phyloP scores from a whole-genome alignment of 768 basidiomycete genomes.

The Termitomyces sp. region DNA sequence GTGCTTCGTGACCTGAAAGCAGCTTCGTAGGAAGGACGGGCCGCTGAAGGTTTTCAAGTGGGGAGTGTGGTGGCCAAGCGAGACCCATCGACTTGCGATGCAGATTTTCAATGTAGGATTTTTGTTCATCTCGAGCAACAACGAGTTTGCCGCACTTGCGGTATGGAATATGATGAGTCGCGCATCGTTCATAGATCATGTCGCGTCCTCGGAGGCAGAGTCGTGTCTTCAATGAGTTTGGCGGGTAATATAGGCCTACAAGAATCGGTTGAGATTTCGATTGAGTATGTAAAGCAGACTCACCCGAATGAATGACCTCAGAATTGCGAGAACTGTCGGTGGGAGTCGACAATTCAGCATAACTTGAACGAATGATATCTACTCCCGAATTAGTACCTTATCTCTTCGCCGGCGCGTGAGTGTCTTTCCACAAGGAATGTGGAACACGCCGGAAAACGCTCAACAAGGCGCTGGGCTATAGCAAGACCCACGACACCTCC shows the following conservation, averaged over 20 bases:
- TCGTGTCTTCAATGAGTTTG: conserved; percentile 75
- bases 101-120: conserved; percentile 63
- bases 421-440: conserved; percentile 83
- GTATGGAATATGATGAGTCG: conserved; percentile 53
- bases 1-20: conserved; percentile 61
- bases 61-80: conserved; percentile 40
- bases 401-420: conserved; percentile 74
- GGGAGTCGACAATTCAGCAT: neutral
- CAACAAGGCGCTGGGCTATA: conserved; percentile 68
- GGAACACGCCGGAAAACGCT: conserved; percentile 57
- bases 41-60: conserved; percentile 16
- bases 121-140: conserved; percentile 68
- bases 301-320: conserved; percentile 91
- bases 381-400: conserved; percentile 42
- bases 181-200: conserved; percentile 76
- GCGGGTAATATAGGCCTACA: conserved; percentile 79
- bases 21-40: conserved; percentile 58
- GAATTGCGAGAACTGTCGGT: conserved; percentile 78
- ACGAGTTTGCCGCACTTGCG: conserved; percentile 85
- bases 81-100: conserved; percentile 56
- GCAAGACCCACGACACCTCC: conserved; percentile 89
- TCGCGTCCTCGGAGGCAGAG: conserved; percentile 85
- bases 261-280: neutral
- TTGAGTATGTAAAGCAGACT: neutral
- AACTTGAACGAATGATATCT: neutral